Conservation (phyloP, 139 green algal genomes). For the Chlamydomonas asymmetrica region DNA sequence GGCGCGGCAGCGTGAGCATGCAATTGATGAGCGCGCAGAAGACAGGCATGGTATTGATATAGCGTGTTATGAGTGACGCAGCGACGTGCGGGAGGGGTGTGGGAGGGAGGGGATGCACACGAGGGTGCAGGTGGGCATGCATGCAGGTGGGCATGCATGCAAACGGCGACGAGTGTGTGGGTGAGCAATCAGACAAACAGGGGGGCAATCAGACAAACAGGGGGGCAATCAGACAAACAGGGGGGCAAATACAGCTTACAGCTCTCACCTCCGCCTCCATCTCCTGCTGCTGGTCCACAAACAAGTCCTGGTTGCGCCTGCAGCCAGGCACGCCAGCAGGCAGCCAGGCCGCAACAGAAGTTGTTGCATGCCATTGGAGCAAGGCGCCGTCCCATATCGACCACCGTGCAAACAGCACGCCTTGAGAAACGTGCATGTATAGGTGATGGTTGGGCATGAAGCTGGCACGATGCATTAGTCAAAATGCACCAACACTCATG, state of each 20-base stretch:
- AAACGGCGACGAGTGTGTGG: neutral
- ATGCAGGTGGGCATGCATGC: neutral
- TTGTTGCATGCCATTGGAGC: too few relatives aligned
- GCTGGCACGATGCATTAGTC: too few relatives aligned
- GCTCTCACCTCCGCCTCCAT: conserved; percentile 64
- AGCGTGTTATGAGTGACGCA: neutral
- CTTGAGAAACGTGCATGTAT: too few relatives aligned
- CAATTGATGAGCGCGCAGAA: neutral
- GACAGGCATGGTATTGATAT: neutral
- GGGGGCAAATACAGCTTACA: neutral
- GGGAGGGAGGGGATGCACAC: neutral
- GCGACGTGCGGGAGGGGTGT: too few relatives aligned
- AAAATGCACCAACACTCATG: too few relatives aligned
- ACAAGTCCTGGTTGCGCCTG: conserved; percentile 84
- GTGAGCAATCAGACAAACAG: neutral
- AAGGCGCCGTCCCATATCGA: too few relatives aligned
- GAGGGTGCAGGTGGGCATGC: neutral
- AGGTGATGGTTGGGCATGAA: too few relatives aligned
- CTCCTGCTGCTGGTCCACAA: conserved; percentile 87
- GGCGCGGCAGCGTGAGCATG: neutral
- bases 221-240: neutral
- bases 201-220: neutral
- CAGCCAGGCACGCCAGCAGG: too few relatives aligned
- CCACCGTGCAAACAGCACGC: too few relatives aligned
- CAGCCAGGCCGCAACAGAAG: too few relatives aligned